Conservation (phyloP, 2,329 filamentous ascomycete species). For the Ceratocystis papillata region DNA sequence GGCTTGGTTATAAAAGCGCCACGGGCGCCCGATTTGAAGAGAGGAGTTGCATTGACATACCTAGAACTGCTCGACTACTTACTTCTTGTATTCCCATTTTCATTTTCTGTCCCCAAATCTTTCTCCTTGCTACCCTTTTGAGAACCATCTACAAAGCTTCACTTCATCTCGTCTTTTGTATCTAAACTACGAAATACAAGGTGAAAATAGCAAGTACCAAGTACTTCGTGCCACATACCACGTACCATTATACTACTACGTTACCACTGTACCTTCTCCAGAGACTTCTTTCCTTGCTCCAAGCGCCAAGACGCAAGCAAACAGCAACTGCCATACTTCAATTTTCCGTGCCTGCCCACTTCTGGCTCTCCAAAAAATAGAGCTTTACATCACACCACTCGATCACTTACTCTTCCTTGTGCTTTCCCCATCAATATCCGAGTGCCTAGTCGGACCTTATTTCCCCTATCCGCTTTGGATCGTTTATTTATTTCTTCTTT, state of each 20-base stretch:
- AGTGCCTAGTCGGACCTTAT: constrained; percentile 5
- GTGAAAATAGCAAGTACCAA: neutral
- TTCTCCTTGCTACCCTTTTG: too few species aligned
- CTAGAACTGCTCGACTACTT: neutral
- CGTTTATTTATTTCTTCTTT: neutral
- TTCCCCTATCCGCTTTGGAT: neutral
- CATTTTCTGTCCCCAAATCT: too few species aligned
- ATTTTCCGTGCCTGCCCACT: neutral
- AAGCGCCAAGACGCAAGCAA: neutral
- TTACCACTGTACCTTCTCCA: neutral
- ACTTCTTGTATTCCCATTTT: neutral
- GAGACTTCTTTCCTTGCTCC: neutral
- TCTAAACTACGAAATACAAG: too few species aligned
- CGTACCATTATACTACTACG: too few species aligned
- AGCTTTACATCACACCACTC: constrained; percentile 8
- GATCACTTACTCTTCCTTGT: neutral
- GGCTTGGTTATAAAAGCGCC: neutral
- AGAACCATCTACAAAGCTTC: too few species aligned
- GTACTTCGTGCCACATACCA: neutral
- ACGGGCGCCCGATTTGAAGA: neutral
- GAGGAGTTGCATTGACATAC: neutral
- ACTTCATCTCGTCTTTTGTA: too few species aligned
- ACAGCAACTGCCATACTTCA: neutral
- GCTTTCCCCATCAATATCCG: neutral
- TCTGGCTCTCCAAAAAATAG: constrained; percentile 11